Evolutionary conservation across 306 rosid species (phyloP).

Genomic region (Citrullus colocynthis): DNA sequence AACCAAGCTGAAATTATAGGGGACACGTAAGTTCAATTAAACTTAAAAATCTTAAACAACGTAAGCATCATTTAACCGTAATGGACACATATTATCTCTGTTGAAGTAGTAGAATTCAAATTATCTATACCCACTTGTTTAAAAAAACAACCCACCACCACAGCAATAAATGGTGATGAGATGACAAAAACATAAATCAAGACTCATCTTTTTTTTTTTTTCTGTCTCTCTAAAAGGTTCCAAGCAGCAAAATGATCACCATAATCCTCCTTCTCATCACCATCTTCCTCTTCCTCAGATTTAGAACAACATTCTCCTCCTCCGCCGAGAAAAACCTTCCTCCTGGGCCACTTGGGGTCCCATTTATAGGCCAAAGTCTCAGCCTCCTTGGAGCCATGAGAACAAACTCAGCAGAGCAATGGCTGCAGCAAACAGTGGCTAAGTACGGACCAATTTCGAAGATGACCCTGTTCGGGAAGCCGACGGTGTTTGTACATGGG

Average conservation of each 20-base stretch:
- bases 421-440: conserved; percentile 33
- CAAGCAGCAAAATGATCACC: neutral
- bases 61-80: too few species aligned
- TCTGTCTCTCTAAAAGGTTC: neutral
- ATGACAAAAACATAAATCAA: neutral
- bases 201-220: neutral
- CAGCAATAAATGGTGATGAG: too few species aligned
- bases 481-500: conserved; percentile 54
- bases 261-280: conserved; percentile 31
- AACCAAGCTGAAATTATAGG: too few species aligned
- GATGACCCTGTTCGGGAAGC: conserved; percentile 59
- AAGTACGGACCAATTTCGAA: conserved; percentile 68
- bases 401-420: conserved; percentile 47
- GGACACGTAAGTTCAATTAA: too few species aligned
- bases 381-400: conserved; percentile 44
- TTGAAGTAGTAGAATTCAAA: too few species aligned
- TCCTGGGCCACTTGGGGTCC: conserved; percentile 67
- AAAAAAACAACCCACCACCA: too few species aligned
- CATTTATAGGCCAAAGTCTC: conserved; percentile 59
- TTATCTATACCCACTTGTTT: too few species aligned
- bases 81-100: too few species aligned
- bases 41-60: too few species aligned
- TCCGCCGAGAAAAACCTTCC: conserved; percentile 20
- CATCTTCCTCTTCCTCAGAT: conserved; percentile 20
- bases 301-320: conserved; percentile 16